Base-by-base conservation (phyloP, 345 rosid genomes). In the Durio zibethinus region DNA sequence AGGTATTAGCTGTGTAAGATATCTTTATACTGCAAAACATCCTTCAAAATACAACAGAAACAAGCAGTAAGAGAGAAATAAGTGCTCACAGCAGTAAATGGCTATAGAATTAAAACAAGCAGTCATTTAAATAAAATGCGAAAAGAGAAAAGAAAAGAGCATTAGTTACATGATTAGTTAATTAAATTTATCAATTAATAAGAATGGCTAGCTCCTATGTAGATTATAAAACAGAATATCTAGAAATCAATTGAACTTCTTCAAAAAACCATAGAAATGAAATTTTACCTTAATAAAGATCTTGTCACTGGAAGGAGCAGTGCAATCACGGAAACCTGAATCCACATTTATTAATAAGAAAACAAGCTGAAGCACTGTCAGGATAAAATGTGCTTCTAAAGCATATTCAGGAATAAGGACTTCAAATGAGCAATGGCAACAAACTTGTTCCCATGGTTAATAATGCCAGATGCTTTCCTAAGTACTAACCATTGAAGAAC, bases 271-370 rank as follows among this genome's bases (percentile, higher is more conserved):
- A 20, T 73, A 21, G 48, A 66, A 66, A 35, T 11, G 42, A 25
- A 31, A 20, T 27, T 60, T 77, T 90, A 94, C 98, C 98, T 95
- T 95, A 77, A 95, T 83, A 79, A 84, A 61, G 42, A 76, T 50
- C 75, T 83, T 89, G 72, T 83, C 85, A 45, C 47, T 63, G 27
- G 81, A 56, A 60, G 69, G 71, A 72, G 81, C 84, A 72, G 83
- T 80, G 21, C 43, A 77, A 81, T 82, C 87, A 83, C 78, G 82
- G 64, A 79, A 83, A 84, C 98, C 99, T 95, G 95, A 84, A 80
- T 35, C 53, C 66, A 76, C 40, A 48, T 90, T 62, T 84, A 83
- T 54, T 48, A 72, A 72, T 35, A 74, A 77, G 56, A 20, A 71
- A 65, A 81, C 38, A 66, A 72, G 21, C 50, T 57, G 61, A 21